Base-by-base conservation (phyloP, 495 filamentous ascomycete genomes). In the Acidomyces sp. region DNA sequence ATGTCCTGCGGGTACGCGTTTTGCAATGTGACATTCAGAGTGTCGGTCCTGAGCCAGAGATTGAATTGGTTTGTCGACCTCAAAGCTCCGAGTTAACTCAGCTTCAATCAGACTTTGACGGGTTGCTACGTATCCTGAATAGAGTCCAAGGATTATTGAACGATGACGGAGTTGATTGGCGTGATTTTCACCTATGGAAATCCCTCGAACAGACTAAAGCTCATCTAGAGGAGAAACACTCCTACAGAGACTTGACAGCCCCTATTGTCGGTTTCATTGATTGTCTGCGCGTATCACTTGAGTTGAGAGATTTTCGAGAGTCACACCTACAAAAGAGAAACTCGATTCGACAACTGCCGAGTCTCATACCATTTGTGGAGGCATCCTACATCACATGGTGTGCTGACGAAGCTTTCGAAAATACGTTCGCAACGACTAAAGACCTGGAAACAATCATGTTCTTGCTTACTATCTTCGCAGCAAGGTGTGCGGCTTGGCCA, bases 231-330 rank as follows among this genome's bases (percentile, higher is more conserved):
- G n/a, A n/a, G n/a, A n/a, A n/a, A n/a, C n/a, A n/a, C n/a, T n/a
- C 72, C 23, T 96, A 93, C 49, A 80, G 82, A 39, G 90, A 99
- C 57, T 67, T 96, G 34, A 80, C 79, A 0, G 67, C 68, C 34
- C 87, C 87, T 2, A 63, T 85, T 28, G 67, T 87, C 43, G 82
- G 79, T 32, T 85, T 95, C 49, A 68, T 96, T 6, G 74, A 81
- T 39, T 78, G 83, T 39, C 65, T 99, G 9, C 78, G 80, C 46
- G 56, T 41, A 85, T 86, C 10, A 54, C 93, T 22, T 78, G 6
- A 21, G 5, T 24, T 49, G 9, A 25, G 24, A 2, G n/a, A 16
- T 13, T 28, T 28, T 28, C 26, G 7, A 7, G 26, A 28, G 26
- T 13, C 26, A 28, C n/a, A n/a, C n/a, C n/a, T n/a, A n/a, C n/a